Percentiles rank a stretch among this genome's conserved stretches.
These are phyloP conservation scores for Mortierella sp. DNA, from an alignment of 371 early-diverging fungal species.

Conservation along the genomic window DNA sequence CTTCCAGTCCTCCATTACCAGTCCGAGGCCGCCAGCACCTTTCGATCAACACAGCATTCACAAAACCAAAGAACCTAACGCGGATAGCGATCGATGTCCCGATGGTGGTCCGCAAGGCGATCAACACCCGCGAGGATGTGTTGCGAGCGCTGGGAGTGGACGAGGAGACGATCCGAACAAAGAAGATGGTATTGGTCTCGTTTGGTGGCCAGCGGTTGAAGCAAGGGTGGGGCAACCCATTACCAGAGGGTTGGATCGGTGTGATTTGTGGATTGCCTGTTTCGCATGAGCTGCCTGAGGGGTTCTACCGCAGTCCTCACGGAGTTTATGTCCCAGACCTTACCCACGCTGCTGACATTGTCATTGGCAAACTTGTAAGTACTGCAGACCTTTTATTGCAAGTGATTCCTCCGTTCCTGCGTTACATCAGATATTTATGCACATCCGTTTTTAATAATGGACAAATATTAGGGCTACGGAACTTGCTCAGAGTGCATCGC, in stretches of 20 bases:
- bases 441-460: background rate
- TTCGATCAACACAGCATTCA: slow-evolving; percentile 8
- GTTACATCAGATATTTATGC: background rate
- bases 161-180: slow-evolving; percentile 63
- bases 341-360: slow-evolving; percentile 80
- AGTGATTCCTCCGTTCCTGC: background rate
- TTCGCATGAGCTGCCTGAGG: slow-evolving; percentile 63
- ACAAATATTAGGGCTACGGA: slow-evolving; percentile 75
- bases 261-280: slow-evolving; percentile 78
- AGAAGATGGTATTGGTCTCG: slow-evolving; percentile 77
- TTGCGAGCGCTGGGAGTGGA: slow-evolving; percentile 73
- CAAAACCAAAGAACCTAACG: background rate
- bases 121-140: slow-evolving; percentile 73
- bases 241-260: slow-evolving; percentile 85
- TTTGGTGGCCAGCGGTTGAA: slow-evolving; percentile 83
- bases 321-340: slow-evolving; percentile 85
- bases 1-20: background rate
- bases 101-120: slow-evolving; percentile 49
- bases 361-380: slow-evolving; percentile 78
- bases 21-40: background rate
- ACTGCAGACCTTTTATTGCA: background rate
- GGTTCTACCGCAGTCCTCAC: slow-evolving; percentile 72
- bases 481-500: slow-evolving; percentile 88
- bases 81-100: slow-evolving; percentile 54
- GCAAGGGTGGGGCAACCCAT: slow-evolving; percentile 67